Base-by-base conservation (phyloP, 331 rosid species). In the Malus hybrid region DNA sequence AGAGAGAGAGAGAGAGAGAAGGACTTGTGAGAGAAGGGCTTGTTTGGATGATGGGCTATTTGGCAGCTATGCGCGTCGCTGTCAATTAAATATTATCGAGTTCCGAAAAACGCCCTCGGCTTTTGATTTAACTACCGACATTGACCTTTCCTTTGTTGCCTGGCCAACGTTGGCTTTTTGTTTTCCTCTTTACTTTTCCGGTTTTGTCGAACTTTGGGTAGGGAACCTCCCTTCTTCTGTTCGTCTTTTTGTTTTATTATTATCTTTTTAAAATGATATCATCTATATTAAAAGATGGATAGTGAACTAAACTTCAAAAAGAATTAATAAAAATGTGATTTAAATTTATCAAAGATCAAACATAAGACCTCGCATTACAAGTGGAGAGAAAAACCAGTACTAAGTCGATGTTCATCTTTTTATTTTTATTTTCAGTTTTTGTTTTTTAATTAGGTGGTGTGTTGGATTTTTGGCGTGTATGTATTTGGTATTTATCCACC, bases 21-120 rank as follows among this genome's bases (percentile, higher is more conserved):
- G 24, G 24, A 24, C 24, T 24, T 24, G 24, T 24, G 74, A 80
- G 81, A 28, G n/a, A 28, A 62, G 39, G 79, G 72, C 71, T 81
- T 75, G 86, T 87, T 82, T 90, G 89, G 93, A 81, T 89, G 93
- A 81, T 88, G 93, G 85, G 83, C 76, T 80, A 83, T 85, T 90
- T 85, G 88, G 90, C 82, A 82, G 88, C 84, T 80, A 83, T 76
- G 72, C 77, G 87, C 91, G 91, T 88, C 89, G 90, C 89, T 90
- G 90, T 87, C 90, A 73, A 83, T 80, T 71, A 66, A 78, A 78
- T 36, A 72, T 72, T 22, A 67, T 10, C 3, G 29, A 33, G 32
- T 71, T 84, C 60, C 60, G 0, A 14, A 7, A 22, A 83, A 72
- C 71, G 20, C 88, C 86, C 95, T 75, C 62, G 27, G 81, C 69